Conservation (phyloP, 352 stramenopile species). For the Albugo laibachii region DNA sequence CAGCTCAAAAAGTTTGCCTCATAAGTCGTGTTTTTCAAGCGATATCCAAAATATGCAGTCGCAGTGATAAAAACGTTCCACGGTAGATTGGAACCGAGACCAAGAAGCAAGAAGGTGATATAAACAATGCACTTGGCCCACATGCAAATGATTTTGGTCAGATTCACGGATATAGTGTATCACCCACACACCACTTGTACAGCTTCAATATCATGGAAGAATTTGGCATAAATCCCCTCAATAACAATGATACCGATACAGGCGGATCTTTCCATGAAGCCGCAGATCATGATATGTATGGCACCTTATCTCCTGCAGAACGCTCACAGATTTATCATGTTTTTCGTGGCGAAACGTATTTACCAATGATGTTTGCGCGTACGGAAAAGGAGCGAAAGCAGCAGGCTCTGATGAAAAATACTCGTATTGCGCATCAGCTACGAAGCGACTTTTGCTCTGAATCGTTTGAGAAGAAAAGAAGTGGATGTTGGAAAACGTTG, state of each 20-base stretch:
- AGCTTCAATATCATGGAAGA: too few relatives aligned
- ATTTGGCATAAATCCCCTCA: too few relatives aligned
- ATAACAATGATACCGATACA: too few relatives aligned
- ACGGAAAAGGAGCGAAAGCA: slow-evolving; percentile 37
- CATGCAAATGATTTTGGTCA: too few relatives aligned
- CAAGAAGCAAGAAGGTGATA: slow-evolving; percentile 57
- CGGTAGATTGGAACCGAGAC: slow-evolving; percentile 50
- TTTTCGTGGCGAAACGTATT: slow-evolving; percentile 38
- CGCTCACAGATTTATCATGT: slow-evolving; percentile 35
- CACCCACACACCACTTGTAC: too few relatives aligned
- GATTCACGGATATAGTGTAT: too few relatives aligned
- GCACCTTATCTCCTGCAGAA: slow-evolving; percentile 2
- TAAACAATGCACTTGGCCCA: slow-evolving; percentile 26
- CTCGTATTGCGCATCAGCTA: slow-evolving; percentile 53
- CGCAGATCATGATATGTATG: too few relatives aligned
- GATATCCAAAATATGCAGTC: slow-evolving; percentile 52
- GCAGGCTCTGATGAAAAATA: slow-evolving; percentile 16
- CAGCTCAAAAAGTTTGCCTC: slow-evolving; percentile 71
- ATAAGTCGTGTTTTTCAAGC: slow-evolving; percentile 34
- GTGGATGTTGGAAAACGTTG: neutral
- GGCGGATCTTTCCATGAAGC: too few relatives aligned
- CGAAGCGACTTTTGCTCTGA: slow-evolving; percentile 19
- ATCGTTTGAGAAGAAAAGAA: slow-evolving; percentile 7
- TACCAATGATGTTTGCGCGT: slow-evolving; percentile 34
- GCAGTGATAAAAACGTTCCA: slow-evolving; percentile 80